Evolutionary conservation across 2,329 filamentous ascomycete species (phyloP).

Genomic region (Fusarium dlaminii): DNA sequence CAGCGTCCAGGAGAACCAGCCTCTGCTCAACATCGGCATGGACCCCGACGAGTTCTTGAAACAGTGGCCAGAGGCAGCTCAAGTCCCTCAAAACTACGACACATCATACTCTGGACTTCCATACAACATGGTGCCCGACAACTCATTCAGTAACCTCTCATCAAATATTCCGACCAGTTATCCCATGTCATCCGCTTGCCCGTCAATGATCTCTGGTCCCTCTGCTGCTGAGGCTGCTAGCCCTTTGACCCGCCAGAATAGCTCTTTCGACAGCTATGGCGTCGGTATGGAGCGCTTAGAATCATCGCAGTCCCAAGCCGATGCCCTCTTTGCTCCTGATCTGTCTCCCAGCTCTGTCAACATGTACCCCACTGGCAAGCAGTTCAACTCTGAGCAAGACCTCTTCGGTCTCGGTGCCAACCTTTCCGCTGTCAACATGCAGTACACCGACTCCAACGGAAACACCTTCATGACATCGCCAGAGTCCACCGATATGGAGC

Average conservation of each 20-base stretch:
- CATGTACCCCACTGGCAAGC: constrained; percentile 42
- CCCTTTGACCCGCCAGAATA: constrained; percentile 56
- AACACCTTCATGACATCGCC: constrained; percentile 42
- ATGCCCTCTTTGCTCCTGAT: constrained; percentile 31
- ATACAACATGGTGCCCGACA: constrained; percentile 29
- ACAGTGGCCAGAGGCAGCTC: constrained; percentile 31
- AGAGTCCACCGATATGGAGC: constrained; percentile 55
- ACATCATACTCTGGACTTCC: constrained; percentile 17
- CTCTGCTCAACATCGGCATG: constrained; percentile 48
- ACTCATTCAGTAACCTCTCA: constrained; percentile 19
- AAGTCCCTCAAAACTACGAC: constrained; percentile 37
- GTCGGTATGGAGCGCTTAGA: constrained; percentile 51
- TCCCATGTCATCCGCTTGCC: constrained; percentile 50
- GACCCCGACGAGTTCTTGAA: constrained; percentile 53
- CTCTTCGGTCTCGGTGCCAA: constrained; percentile 54
- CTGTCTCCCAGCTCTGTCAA: constrained; percentile 27
- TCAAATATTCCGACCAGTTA: constrained; percentile 39
- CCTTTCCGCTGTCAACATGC: constrained; percentile 31
- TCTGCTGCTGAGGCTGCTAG: constrained; percentile 51
- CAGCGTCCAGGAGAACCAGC: constrained; percentile 49
- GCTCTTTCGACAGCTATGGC: constrained; percentile 47
- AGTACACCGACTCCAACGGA: constrained; percentile 46
- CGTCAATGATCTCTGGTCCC: constrained; percentile 55
- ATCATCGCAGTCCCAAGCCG: constrained; percentile 51
- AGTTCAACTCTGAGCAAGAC: constrained; percentile 43